These are phyloP conservation scores for Heliosperma pusillum DNA, from an alignment of 148 eudicot genomes.

Conservation along the genomic window DNA sequence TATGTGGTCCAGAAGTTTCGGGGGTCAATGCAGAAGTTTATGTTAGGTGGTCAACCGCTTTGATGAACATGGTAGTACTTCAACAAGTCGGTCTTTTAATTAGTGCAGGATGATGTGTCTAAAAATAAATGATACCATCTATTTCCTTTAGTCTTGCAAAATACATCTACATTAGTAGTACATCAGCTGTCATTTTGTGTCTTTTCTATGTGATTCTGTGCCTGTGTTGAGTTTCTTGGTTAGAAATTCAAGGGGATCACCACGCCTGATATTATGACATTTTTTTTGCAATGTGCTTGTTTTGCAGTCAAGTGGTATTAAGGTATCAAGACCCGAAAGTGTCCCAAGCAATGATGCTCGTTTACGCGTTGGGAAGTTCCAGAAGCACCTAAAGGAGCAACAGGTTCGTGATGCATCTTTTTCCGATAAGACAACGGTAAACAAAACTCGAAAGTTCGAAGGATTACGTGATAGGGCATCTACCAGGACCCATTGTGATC, in stretches of 20 bases:
- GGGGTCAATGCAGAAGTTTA: background rate
- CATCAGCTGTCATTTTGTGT: background rate
- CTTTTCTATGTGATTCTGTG: background rate
- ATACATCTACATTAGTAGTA: background rate
- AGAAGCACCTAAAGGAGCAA: conserved; percentile 14
- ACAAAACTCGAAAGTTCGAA: conserved; percentile 5
- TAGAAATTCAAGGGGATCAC: background rate
- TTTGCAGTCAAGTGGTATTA: conserved; percentile 23
- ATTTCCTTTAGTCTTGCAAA: conserved; percentile 2
- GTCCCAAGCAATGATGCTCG: conserved; percentile 6
- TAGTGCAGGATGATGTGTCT: background rate
- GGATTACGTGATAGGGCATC: background rate
- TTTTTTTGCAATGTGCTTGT: conserved; percentile 11
- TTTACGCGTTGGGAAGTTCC: background rate
- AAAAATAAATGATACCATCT: background rate
- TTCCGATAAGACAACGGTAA: background rate
- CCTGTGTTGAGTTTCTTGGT: background rate
- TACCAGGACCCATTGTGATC: conserved; percentile 15
- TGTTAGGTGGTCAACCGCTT: background rate
- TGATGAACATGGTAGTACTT: conserved; percentile 1
- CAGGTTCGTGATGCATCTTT: conserved; percentile 2
- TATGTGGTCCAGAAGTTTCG: background rate
- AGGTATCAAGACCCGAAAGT: conserved; percentile 4
- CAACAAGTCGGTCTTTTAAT: conserved; percentile 4
- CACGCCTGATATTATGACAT: conserved; percentile 18